Evolutionary conservation across 2,329 filamentous ascomycete species (phyloP), one percentile per base, ranked within the genome.

Genomic region (Diaporthe vexans): DNA sequence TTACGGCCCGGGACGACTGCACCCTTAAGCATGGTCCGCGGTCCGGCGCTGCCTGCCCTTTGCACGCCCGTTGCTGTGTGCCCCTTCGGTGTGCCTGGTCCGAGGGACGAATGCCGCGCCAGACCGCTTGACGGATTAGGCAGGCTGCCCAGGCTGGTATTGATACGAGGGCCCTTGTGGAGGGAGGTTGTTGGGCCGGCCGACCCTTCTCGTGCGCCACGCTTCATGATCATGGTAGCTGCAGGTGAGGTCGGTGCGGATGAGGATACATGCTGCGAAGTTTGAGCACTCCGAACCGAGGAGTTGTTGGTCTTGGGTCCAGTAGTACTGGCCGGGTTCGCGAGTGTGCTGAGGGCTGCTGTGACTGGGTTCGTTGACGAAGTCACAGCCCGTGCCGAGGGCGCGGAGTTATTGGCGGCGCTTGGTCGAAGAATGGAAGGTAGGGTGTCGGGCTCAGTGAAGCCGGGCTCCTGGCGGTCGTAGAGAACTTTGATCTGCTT

Each of bases 211-310:
- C 91, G 83, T 77, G 87, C 83, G 78, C 89, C 89, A 70, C 90
- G 86, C 74, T 86, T 88, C 75, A 91, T 81, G 43, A 91, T 88
- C 80, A 91, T 90, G 78, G 86, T 89, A 19, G 90, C 89, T 65
- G 90, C 90, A 1, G 91, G 90, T 3, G 89, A 91, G 26, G 89
- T 85, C 4, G 91, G 90, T 1, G 90, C 90, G 1, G 90, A 92
- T 19, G 86, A 86, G 5, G 89, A 86, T 73, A 87, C 82, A 69
- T 87, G 87, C 46, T 81, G 81, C 69, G 87, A 85, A n/a, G 85
- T 79, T 76, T 90, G 88, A 5, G 85, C 83, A 56, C 84, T 84
- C 76, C 89, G 87, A 56, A 88, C 82, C 73, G 90, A 87, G 76
- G 85, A 78, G 80, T 85, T 81, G 77, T 87, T 70, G 76, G 82